Base-by-base conservation (phyloP, 1,284 basidiomycete species). In the Ceratobasidium papillatum region DNA sequence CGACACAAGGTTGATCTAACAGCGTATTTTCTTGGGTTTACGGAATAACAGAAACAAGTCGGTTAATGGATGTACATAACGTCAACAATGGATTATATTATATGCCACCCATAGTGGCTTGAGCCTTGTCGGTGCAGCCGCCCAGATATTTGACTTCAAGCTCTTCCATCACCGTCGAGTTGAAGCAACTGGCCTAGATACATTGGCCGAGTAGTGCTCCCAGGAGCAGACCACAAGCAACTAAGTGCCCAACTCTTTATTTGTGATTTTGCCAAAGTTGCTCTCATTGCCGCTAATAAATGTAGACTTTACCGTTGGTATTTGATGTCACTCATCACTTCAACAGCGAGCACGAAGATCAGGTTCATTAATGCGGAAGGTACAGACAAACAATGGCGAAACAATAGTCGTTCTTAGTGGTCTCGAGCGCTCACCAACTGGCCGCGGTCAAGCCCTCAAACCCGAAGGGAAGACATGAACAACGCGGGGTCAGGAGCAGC, bases 381-480 rank as follows among this genome's bases (percentile, higher is more conserved):
- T 59, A 71, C 66, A 59, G 49, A 71, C 66, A 71, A 41, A 71
- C 66, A 54, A 52, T 25, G 41, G 14, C 25, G 43, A 38, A 45
- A 71, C 52, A 32, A 41, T 41, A 32, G 41, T 22, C 25, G 11
- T 22, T 14, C 54, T 47, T 12, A 25, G 54, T 38, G 47, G 36
- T 30, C 54, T 54, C 66, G 66, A 71, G 66, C 66, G 66, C 66
- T 71, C 66, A 71, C 66, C 66, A 47, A 22, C 66, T 59, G 41
- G 14, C 66, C 54, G 66, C 66, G 66, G 66, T 59, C 66, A 71
- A 54, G 54, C 41, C 66, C 54, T 71, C 66, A 22, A n/a, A 71
- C 66, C 66, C 52, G 27, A 59, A 71, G 66, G 66, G 66, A 71
- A 47, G 54, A 59, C 54, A 45, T 56, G 36, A 54, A 71, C 66